phyloP scores from a whole-genome alignment of 768 basidiomycete species.

The Mrakia frigida region DNA sequence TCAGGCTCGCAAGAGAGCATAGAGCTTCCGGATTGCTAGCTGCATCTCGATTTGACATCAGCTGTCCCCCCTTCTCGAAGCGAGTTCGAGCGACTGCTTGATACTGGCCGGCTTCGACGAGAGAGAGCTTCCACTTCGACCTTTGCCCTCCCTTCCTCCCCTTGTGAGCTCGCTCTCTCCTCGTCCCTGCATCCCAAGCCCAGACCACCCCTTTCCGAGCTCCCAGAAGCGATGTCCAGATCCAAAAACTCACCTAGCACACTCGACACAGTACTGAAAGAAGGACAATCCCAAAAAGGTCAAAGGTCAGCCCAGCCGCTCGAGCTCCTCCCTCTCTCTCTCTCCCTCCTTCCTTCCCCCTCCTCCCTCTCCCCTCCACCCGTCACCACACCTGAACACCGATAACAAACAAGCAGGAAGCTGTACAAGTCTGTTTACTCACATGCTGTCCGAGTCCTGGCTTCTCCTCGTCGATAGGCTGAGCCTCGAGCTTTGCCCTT shows the following conservation, averaged over 20 bases:
- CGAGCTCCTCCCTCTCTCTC: neutral
- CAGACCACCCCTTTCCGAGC: neutral
- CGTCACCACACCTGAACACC: neutral
- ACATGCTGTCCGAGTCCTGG: constrained; percentile 81
- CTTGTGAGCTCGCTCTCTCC: neutral
- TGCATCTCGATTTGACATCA: too few relatives aligned
- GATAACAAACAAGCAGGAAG: neutral
- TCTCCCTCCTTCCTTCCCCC: neutral
- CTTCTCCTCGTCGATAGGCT: constrained; percentile 78
- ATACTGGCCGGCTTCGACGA: too few relatives aligned
- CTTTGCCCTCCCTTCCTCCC: neutral
- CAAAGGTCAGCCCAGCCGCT: constrained; percentile 7
- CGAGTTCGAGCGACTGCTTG: too few relatives aligned
- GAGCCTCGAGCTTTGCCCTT: constrained; percentile 69
- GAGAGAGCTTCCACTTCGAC: neutral
- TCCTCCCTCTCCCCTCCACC: neutral
- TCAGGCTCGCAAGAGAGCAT: too few relatives aligned
- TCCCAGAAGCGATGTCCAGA: neutral
- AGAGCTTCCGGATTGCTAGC: too few relatives aligned
- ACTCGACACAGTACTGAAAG: constrained; percentile 82
- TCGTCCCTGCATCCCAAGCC: neutral
- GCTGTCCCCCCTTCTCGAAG: too few relatives aligned
- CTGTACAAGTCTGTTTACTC: constrained; percentile 32
- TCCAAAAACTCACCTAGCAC: constrained; percentile 53
- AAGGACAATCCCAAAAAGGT: neutral